Evolutionary conservation across 2,329 filamentous ascomycete species (phyloP).

Genomic region (Eutypa lata): DNA sequence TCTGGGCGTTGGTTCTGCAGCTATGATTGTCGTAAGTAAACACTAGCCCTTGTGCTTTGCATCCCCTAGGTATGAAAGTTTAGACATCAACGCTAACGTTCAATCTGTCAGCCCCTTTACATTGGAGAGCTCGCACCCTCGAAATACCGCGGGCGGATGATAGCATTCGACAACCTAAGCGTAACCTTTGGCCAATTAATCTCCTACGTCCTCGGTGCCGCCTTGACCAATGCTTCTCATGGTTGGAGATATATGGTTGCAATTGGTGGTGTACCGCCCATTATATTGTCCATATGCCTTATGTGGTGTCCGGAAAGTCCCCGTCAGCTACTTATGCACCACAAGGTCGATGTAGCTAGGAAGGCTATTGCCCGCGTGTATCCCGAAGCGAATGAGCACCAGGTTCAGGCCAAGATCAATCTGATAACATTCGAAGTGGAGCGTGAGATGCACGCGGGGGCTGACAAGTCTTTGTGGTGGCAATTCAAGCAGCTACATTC

Average conservation of each 20-base stretch:
- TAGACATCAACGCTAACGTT: slow-evolving; percentile 3
- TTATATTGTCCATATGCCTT: slow-evolving; percentile 41
- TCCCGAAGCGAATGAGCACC: slow-evolving; percentile 36
- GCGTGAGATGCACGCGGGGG: slow-evolving; percentile 26
- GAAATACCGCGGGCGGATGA: slow-evolving; percentile 45
- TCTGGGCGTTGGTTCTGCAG: slow-evolving; percentile 45
- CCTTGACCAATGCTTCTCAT: slow-evolving; percentile 34
- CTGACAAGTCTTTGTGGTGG: slow-evolving; percentile 33
- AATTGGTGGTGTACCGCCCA: slow-evolving; percentile 42
- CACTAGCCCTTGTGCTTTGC: no score
- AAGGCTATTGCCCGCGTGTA: slow-evolving; percentile 37
- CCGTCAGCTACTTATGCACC: slow-evolving; percentile 42
- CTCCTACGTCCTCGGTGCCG: slow-evolving; percentile 38
- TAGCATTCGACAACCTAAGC: slow-evolving; percentile 45
- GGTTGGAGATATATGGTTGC: slow-evolving; percentile 52
- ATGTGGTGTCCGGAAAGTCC: slow-evolving; percentile 47
- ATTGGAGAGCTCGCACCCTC: slow-evolving; percentile 49
- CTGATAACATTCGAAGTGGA: slow-evolving; percentile 38
- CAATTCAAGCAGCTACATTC: slow-evolving; percentile 40
- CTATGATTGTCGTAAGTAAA: slow-evolving; percentile 36
- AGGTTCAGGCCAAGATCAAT: slow-evolving; percentile 41
- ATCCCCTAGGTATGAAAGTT: slow-evolving; percentile 16
- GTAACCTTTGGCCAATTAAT: slow-evolving; percentile 41
- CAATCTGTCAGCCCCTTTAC: slow-evolving; percentile 26
- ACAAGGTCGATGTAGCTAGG: slow-evolving; percentile 36